Percentiles rank a stretch among this genome's conserved stretches.
These are phyloP conservation scores for Gilbertella persicaria DNA, from an alignment of 371 early-diverging fungal genomes.

Conservation along the genomic window DNA sequence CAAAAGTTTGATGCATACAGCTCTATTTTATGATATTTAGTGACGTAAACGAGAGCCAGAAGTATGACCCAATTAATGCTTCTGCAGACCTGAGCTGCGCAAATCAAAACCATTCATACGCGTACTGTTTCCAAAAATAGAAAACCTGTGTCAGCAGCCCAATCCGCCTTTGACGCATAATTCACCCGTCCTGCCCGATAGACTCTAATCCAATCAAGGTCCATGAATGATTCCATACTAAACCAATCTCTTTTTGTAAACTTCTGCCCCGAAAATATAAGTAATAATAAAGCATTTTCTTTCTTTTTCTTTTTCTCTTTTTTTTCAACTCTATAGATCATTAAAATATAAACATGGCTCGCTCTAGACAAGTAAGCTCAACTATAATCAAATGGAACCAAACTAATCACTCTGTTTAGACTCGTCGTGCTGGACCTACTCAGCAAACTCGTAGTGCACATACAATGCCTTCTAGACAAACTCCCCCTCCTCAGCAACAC, in stretches of 20 bases:
- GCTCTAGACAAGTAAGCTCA: constrained; percentile 18
- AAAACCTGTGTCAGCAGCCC: too few species aligned
- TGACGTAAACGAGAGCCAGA: too few species aligned
- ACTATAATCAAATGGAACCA: neutral
- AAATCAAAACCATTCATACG: too few species aligned
- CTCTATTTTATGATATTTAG: too few species aligned
- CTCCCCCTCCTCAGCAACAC: constrained; percentile 55
- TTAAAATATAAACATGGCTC: constrained; percentile 13
- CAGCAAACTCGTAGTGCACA: constrained; percentile 68
- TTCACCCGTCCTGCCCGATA: neutral
- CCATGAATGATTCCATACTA: constrained; percentile 4
- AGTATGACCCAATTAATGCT: too few species aligned
- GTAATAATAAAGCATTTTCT: neutral
- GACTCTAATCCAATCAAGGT: too few species aligned
- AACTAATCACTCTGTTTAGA: constrained; percentile 13
- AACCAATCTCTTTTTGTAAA: neutral
- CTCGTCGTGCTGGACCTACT: constrained; percentile 54
- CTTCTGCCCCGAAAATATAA: neutral
- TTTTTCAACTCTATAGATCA: neutral
- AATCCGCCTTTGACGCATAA: constrained; percentile 2
- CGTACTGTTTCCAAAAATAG: too few species aligned
- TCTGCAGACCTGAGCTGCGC: too few species aligned
- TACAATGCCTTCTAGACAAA: constrained; percentile 69
- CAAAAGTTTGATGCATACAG: too few species aligned
- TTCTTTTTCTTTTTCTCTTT: constrained; percentile 7